Conservation (phyloP, 768 basidiomycete species). For the Boletellus emodensis region DNA sequence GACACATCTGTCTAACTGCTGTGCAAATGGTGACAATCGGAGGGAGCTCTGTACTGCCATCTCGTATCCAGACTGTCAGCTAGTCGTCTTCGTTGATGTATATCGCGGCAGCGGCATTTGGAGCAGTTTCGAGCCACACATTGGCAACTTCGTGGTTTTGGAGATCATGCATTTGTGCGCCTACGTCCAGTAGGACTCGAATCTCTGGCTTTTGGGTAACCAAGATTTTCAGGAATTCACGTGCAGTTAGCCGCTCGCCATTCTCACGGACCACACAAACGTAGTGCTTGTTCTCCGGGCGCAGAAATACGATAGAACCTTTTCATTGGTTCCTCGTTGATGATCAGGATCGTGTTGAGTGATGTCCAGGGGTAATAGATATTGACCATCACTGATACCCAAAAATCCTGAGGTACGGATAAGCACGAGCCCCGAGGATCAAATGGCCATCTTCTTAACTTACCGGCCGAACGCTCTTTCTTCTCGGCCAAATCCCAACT, state of each 20-base stretch:
- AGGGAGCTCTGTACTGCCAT: conserved; percentile 36
- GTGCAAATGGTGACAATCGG: conserved; percentile 25
- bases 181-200: conserved; percentile 47
- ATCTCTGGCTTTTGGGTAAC: conserved; percentile 31
- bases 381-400: conserved; percentile 35
- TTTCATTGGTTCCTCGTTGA: conserved; percentile 13
- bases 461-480: neutral
- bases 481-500: conserved; percentile 7
- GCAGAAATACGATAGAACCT: conserved; percentile 18
- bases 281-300: conserved; percentile 19
- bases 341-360: conserved; percentile 15
- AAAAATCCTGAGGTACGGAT: conserved; percentile 28
- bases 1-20: conserved; percentile 5
- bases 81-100: conserved; percentile 16
- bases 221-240: conserved; percentile 28
- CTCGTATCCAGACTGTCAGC: conserved; percentile 31
- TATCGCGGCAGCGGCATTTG: conserved; percentile 17
- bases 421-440: neutral
- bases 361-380: conserved; percentile 32
- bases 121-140: conserved; percentile 34
- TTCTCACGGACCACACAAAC: neutral
- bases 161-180: conserved; percentile 50
- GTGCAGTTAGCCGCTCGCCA: conserved; percentile 8
- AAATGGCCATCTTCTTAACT: neutral
- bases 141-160: conserved; percentile 36